Evolutionary conservation across 768 basidiomycete genomes (phyloP).

Genomic region (Cantharellus anzutake): DNA sequence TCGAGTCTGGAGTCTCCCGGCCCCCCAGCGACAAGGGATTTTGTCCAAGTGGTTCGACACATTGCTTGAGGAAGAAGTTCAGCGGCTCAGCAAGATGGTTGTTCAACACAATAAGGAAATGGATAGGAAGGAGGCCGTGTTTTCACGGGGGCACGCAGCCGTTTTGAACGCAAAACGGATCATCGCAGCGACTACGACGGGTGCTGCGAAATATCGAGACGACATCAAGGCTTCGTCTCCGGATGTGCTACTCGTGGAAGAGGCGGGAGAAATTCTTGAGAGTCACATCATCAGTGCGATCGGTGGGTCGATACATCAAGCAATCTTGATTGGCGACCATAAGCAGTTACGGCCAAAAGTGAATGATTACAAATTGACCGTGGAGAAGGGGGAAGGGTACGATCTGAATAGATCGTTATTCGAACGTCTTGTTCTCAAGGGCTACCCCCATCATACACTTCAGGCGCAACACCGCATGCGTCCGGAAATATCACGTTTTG

Average conservation of each 20-base stretch:
- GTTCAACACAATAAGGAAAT: not conserved
- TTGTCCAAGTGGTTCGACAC: conserved; percentile 19
- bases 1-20: conserved; percentile 23
- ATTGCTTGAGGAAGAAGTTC: conserved; percentile 20
- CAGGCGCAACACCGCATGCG: conserved; percentile 51
- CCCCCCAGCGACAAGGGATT: conserved; percentile 14
- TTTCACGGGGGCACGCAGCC: conserved; percentile 6
- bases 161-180: conserved; percentile 28
- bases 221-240: conserved; percentile 28
- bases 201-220: conserved; percentile 38
- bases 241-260: conserved; percentile 43
- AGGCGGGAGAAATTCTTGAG: conserved; percentile 56
- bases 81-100: not conserved
- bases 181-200: conserved; percentile 52
- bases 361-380: conserved; percentile 41
- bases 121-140: not conserved
- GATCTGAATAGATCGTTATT: conserved; percentile 51
- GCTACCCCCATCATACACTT: conserved; percentile 42
- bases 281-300: conserved; percentile 45
- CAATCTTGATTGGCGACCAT: conserved; percentile 56
- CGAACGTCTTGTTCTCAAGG: conserved; percentile 42
- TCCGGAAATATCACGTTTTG: conserved; percentile 45
- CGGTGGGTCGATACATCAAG: conserved; percentile 25
- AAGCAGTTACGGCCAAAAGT: conserved; percentile 59
- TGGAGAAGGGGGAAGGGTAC: conserved; percentile 48